A percentile compares a stretch with the other conserved stretches of the same genome.
Evolutionary conservation across 768 basidiomycete genomes (phyloP).

Genomic region (Mycena latifolia): DNA sequence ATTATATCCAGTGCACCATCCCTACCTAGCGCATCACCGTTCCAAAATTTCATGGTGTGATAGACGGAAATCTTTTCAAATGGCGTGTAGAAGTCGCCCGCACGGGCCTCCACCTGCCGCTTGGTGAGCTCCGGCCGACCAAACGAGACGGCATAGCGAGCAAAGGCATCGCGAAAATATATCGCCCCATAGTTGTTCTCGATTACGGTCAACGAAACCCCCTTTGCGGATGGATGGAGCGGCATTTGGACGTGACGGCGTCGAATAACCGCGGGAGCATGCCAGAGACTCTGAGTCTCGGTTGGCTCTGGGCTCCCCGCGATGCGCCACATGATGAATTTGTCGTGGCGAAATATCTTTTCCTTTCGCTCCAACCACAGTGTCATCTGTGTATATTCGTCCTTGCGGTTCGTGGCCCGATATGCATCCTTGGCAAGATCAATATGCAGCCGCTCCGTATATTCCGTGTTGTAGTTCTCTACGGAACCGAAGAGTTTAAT

Average conservation of each 20-base stretch:
- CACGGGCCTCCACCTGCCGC: slow-evolving; percentile 17
- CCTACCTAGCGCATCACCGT: neutral
- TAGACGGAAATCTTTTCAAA: slow-evolving; percentile 45
- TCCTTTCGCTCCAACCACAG: slow-evolving; percentile 45
- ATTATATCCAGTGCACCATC: slow-evolving; percentile 14
- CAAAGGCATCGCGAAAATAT: slow-evolving; percentile 1
- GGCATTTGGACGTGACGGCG: neutral
- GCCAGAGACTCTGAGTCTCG: neutral
- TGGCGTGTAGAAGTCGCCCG: slow-evolving; percentile 32
- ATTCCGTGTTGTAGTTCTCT: slow-evolving; percentile 18
- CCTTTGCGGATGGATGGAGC: neutral
- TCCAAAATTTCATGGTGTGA: slow-evolving; percentile 46
- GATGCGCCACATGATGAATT: slow-evolving; percentile 15
- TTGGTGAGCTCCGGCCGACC: neutral
- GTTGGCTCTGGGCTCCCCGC: neutral
- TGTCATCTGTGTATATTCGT: slow-evolving; percentile 45
- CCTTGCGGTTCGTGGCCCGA: slow-evolving; percentile 16
- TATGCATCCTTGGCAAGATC: slow-evolving; percentile 15
- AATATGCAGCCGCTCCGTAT: slow-evolving; percentile 16
- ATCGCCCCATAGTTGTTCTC: neutral
- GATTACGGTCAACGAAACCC: neutral
- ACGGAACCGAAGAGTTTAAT: slow-evolving; percentile 42
- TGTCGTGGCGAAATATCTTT: slow-evolving; percentile 32
- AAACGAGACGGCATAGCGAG: neutral
- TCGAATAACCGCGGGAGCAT: neutral